Conservation (phyloP, 1,284 basidiomycete species). For the Rhodofomes roseus region DNA sequence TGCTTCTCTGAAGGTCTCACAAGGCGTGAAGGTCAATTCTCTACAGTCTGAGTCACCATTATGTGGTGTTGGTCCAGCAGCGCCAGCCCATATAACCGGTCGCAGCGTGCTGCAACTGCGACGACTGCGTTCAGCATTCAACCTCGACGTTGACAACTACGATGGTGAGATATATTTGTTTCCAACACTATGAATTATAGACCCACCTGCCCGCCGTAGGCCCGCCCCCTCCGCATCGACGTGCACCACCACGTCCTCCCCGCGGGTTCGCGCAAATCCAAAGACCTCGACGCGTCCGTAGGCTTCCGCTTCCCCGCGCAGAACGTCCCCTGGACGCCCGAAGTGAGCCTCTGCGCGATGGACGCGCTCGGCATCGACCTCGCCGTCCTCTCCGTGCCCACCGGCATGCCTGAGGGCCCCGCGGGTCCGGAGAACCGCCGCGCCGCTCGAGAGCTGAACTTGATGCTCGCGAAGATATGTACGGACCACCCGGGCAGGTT, state of each 20-base stretch:
- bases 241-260: slow-evolving; percentile 73
- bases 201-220: neutral
- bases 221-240: slow-evolving; percentile 44
- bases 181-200: too few species aligned
- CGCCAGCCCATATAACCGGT: too few species aligned
- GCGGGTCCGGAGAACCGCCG: slow-evolving; percentile 39
- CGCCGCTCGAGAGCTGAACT: slow-evolving; percentile 45
- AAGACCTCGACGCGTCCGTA: slow-evolving; percentile 34
- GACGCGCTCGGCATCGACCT: slow-evolving; percentile 49
- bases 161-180: too few species aligned
- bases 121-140: too few species aligned
- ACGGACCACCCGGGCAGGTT: slow-evolving; percentile 48
- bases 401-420: slow-evolving; percentile 41
- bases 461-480: slow-evolving; percentile 43
- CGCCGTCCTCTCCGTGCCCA: slow-evolving; percentile 63
- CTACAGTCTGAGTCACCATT: too few species aligned
- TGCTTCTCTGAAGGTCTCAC: too few species aligned
- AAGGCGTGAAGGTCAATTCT: too few species aligned
- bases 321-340: slow-evolving; percentile 62
- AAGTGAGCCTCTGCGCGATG: slow-evolving; percentile 56
- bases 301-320: slow-evolving; percentile 60
- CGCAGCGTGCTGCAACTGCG: too few species aligned
- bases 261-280: slow-evolving; percentile 33
- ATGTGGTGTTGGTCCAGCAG: too few species aligned
- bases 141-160: too few species aligned